Conservation (phyloP, 768 basidiomycete species). For the Leccinellum rugosiceps region DNA sequence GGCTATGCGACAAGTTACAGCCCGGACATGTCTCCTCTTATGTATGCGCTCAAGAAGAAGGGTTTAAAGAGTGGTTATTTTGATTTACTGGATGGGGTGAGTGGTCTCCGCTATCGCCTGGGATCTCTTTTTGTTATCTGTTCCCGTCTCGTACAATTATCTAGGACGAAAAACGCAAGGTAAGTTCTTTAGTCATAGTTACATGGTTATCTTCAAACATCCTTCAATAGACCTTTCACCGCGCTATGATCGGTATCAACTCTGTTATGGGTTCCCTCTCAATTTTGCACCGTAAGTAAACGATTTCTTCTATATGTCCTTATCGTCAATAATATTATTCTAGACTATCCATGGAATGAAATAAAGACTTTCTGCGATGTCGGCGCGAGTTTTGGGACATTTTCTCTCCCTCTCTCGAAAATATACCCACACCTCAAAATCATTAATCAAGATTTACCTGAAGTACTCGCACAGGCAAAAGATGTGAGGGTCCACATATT, state of each 20-base stretch:
- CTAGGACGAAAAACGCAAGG: conserved; percentile 16
- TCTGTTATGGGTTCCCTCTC: conserved; percentile 22
- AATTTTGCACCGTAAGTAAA: conserved; percentile 18
- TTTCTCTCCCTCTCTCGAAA: conserved; percentile 27
- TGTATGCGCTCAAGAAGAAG: conserved; percentile 16
- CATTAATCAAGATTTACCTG: conserved; percentile 28
- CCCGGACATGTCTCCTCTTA: conserved; percentile 20
- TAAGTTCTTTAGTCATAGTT: background rate
- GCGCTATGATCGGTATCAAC: conserved; percentile 20
- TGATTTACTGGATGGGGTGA: conserved; percentile 22
- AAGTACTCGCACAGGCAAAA: conserved; percentile 21
- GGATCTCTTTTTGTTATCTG: background rate
- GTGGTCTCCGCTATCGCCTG: background rate
- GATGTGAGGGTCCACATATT: conserved; percentile 8
- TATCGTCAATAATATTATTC: background rate
- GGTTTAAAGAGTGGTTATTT: conserved; percentile 18
- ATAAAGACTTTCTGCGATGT: conserved; percentile 27
- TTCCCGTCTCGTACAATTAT: background rate
- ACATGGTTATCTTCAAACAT: background rate
- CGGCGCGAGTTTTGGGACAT: conserved; percentile 27
- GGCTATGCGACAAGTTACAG: conserved; percentile 23
- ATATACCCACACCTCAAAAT: conserved; percentile 27
- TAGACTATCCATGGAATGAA: conserved; percentile 27
- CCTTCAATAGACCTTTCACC: conserved; percentile 17
- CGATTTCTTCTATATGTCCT: background rate